Percentiles rank a stretch among this genome's conserved stretches.
These are phyloP conservation scores for Citrus sp. DNA, from an alignment of 345 rosid genomes.

Conservation along the genomic window DNA sequence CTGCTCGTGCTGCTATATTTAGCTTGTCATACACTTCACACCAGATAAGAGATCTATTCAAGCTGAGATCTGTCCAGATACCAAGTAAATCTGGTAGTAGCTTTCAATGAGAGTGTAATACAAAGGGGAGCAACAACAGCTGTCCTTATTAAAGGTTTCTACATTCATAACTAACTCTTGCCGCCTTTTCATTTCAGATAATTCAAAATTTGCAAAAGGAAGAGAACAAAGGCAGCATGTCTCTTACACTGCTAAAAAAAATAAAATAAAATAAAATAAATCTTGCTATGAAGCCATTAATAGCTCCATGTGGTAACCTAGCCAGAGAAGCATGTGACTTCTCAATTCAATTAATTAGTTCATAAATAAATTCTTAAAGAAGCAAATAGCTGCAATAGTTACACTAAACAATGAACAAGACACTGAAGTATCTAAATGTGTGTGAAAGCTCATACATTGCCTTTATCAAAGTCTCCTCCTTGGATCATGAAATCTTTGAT, in stretches of 20 bases:
- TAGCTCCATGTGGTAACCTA: background rate
- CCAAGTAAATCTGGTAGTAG: background rate
- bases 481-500: slow-evolving; percentile 98
- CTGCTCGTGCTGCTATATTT: background rate
- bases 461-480: slow-evolving; percentile 98
- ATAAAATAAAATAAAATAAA: background rate
- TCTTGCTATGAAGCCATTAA: background rate
- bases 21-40: background rate
- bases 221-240: background rate
- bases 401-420: background rate
- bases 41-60: background rate
- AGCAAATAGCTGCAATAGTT: background rate
- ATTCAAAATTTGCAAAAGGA: background rate
- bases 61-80: background rate
- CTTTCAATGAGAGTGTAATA: background rate
- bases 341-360: background rate
- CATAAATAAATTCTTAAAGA: background rate
- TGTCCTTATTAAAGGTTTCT: background rate
- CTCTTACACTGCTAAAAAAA: background rate
- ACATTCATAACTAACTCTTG: background rate
- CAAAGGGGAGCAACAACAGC: background rate
- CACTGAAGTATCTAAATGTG: background rate
- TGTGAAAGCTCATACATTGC: slow-evolving; percentile 63
- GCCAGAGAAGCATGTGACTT: background rate
- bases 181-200: background rate